Conservation (phyloP, 257 asterid species). For the Solanum chiquidenum region DNA sequence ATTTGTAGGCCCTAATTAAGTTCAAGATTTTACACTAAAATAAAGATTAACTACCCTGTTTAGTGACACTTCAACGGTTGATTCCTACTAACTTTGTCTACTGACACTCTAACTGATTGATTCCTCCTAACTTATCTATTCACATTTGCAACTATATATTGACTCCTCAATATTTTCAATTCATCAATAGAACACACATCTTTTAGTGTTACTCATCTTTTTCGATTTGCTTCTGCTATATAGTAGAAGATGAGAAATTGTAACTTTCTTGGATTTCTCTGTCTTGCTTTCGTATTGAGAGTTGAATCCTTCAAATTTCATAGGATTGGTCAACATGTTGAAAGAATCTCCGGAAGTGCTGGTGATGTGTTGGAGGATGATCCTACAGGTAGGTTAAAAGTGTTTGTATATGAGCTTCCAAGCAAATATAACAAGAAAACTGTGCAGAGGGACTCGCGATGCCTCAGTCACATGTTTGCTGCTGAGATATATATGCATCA, state of each 20-base stretch:
- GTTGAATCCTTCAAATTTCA: conserved; percentile 16
- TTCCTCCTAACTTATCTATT: not conserved
- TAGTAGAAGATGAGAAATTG: conserved; percentile 2
- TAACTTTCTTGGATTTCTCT: conserved; percentile 5
- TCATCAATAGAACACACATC: not conserved
- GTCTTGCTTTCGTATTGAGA: conserved; percentile 1
- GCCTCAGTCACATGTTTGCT: conserved; percentile 91
- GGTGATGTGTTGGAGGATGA: conserved; percentile 90
- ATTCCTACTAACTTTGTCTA: conserved; percentile 10
- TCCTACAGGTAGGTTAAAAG: conserved; percentile 61
- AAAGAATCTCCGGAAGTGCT: conserved; percentile 58
- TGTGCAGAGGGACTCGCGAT: conserved; percentile 59
- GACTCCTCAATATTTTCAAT: not conserved
- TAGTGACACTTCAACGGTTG: conserved; percentile 41
- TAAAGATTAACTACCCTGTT: conserved; percentile 20
- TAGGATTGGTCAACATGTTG: conserved; percentile 13
- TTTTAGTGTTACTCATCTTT: not conserved
- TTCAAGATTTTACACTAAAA: conserved; percentile 24
- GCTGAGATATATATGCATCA: conserved; percentile 60
- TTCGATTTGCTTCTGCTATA: not conserved
- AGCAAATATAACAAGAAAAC: conserved; percentile 72
- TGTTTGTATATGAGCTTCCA: conserved; percentile 26
- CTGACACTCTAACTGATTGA: conserved; percentile 39
- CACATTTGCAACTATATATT: not conserved
- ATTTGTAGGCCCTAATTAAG: not conserved